Evolutionary conservation across 2,329 filamentous ascomycete species (phyloP), one percentile per base, ranked within the genome.

Genomic region (Botryotinia globosa): DNA sequence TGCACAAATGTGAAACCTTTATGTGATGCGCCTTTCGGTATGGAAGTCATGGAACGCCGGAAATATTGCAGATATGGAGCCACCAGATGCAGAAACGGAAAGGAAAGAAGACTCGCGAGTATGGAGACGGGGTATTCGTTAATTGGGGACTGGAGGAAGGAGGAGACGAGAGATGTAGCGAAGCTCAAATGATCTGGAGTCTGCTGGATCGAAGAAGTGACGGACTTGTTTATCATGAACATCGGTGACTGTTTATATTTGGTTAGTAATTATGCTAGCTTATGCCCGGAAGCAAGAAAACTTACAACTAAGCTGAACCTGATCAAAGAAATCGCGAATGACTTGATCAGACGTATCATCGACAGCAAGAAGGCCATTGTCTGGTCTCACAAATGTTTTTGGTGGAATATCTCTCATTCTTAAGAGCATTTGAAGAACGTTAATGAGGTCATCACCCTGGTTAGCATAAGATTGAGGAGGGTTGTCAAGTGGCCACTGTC

Each of bases 381-480:
- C 82, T 1, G 42, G 65, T 16, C 84, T 82, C 42, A 81, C 78
- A 37, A 82, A 79, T 0, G 86, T 88, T 74, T 85, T 85, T 1
- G 89, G 89, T 8, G 90, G 83, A 0, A 87, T 85, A 74, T 87
- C 87, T 56, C 89, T 85, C 72, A 90, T 90, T n/a, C 83, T 83
- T 16, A 91, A 80, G 6, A 91, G 83, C 87, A 90, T 89, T 78
- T 87, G 86, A 67, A 91, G 80, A 56, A 90, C 81, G 62, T 87
- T 84, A 8, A 88, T 87, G 10, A 91, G 83, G 48, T 86, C 85
- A 63, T 87, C 85, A 25, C 89, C 89, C 75, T 91, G 88, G 72
- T 86, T 84, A 0, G 87, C 87, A 77, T 88, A 91, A 68, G 83
- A 83, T 67, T 83, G 82, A 0, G 89, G 89, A 12, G 86, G 85